phyloP scores from a whole-genome alignment of 495 filamentous ascomycete species.

The Stereocaulon alpinum region DNA sequence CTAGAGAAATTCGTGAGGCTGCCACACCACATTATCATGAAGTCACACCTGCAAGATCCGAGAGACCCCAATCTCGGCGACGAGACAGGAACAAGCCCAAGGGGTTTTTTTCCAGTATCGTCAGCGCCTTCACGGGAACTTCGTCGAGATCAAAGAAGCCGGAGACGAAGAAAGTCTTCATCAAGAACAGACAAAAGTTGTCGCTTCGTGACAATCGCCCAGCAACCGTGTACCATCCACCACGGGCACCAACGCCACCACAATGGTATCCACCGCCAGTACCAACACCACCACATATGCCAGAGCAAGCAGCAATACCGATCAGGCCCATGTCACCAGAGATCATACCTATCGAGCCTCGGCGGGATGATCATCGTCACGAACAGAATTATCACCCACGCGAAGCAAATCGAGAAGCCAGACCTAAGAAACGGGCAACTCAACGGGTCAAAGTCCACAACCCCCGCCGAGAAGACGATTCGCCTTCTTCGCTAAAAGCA shows the following conservation, averaged over 20 bases:
- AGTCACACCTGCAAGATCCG: neutral
- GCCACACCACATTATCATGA: no score
- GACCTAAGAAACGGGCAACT: neutral
- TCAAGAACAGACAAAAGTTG: neutral
- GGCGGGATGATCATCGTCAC: neutral
- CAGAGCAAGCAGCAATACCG: neutral
- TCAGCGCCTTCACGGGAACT: neutral
- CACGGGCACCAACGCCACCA: slow-evolving; percentile 14
- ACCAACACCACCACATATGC: neutral
- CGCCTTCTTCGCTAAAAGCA: slow-evolving; percentile 7
- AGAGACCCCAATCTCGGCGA: neutral
- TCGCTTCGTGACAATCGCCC: neutral
- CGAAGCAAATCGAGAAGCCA: neutral
- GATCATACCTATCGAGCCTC: slow-evolving; percentile 5
- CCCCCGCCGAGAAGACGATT: neutral
- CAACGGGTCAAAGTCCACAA: neutral
- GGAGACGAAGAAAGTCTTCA: neutral
- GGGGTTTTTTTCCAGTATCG: neutral
- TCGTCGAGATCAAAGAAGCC: neutral
- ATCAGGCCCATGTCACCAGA: neutral
- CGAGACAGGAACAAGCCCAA: neutral
- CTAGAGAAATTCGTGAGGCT: slow-evolving; percentile 3
- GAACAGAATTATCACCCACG: neutral
- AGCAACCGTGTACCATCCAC: neutral
- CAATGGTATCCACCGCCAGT: neutral